These are phyloP conservation scores for Penicillium italicum DNA, from an alignment of 2,329 filamentous ascomycete genomes.

Conservation along the genomic window DNA sequence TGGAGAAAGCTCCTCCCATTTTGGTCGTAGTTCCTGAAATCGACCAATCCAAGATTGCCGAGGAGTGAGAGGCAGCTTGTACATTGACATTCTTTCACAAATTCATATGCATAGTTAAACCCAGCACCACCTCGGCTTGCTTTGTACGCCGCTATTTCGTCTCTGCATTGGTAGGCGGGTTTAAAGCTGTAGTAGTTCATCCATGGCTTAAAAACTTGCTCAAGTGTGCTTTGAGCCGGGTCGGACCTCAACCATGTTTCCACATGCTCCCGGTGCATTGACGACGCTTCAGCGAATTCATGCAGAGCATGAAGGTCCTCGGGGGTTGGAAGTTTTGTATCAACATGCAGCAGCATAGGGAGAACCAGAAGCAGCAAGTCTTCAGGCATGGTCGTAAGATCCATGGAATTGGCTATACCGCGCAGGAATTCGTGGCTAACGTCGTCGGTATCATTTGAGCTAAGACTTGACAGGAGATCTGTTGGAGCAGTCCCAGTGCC, in stretches of 20 bases:
- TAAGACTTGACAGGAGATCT: neutral
- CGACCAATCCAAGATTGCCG: neutral
- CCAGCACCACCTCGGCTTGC: neutral
- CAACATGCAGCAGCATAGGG: neutral
- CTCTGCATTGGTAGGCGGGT: neutral
- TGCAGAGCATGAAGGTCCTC: slow-evolving; percentile 1
- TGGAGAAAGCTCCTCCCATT: neutral
- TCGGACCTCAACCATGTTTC: neutral
- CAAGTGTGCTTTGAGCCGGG: neutral
- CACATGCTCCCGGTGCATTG: neutral
- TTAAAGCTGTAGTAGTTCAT: neutral
- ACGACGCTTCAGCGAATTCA: neutral
- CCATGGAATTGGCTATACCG: neutral
- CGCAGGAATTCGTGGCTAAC: neutral
- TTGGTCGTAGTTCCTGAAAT: neutral
- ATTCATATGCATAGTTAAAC: neutral
- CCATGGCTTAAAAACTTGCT: neutral
- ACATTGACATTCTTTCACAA: neutral
- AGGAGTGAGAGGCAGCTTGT: neutral
- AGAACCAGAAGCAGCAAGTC: neutral
- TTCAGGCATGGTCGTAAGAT: slow-evolving; percentile 1
- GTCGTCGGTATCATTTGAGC: neutral
- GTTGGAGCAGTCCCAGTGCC: neutral
- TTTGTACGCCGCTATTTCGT: neutral
- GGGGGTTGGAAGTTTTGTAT: neutral